A percentile compares a stretch with the other conserved stretches of the same genome.
Conservation (phyloP, 1,139 yeast genomes). For the Blastobotrys arbuscula region DNA sequence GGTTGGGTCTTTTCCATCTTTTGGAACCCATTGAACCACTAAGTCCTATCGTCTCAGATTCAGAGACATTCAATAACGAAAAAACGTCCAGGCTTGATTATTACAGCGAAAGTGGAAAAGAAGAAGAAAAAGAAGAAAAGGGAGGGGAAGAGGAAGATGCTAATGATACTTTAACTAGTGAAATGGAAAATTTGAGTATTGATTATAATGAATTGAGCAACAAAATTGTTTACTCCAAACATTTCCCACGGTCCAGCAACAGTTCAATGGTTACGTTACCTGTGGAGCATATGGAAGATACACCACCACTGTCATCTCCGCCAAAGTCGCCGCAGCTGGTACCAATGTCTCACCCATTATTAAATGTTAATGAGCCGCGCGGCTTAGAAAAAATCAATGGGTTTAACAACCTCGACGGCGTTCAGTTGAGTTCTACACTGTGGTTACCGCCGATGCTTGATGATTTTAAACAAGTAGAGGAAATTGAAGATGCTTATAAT, state of each 20-base stretch:
- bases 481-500: not conserved
- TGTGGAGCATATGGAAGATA: too few relatives aligned
- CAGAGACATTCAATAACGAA: not conserved
- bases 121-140: not conserved
- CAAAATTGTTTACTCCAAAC: too few relatives aligned
- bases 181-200: too few relatives aligned
- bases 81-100: not conserved
- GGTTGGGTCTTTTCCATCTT: not conserved
- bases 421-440: not conserved
- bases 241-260: too few relatives aligned
- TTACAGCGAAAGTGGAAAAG: not conserved
- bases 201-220: too few relatives aligned
- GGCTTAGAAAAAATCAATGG: too few relatives aligned
- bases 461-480: not conserved
- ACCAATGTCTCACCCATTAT: not conserved
- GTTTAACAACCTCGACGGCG: too few relatives aligned
- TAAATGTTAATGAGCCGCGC: not conserved
- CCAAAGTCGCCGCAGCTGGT: not conserved
- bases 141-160: not conserved
- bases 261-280: too few relatives aligned
- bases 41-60: not conserved
- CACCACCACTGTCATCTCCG: not conserved
- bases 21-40: slow-evolving; percentile 4
- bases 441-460: not conserved
- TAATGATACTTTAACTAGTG: too few relatives aligned